Conservation (phyloP, 768 basidiomycete species). For the Tephrocybe rancida region DNA sequence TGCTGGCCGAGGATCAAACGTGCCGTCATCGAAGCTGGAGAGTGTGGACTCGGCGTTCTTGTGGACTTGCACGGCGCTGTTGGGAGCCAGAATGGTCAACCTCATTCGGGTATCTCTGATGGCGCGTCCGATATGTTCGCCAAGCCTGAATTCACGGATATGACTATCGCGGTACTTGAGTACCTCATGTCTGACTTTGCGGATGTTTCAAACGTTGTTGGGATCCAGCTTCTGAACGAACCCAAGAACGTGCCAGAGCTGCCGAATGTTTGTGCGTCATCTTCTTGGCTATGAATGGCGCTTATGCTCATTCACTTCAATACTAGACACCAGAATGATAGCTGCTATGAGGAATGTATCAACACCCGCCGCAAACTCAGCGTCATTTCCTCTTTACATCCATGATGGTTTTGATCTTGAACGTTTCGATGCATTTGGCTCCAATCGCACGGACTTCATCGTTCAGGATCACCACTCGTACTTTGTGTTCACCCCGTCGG, state of each 20-base stretch:
- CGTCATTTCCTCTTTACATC: slow-evolving; percentile 61
- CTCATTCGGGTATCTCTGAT: slow-evolving; percentile 69
- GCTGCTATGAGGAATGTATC: slow-evolving; percentile 42
- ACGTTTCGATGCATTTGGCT: slow-evolving; percentile 51
- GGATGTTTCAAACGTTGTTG: slow-evolving; percentile 55
- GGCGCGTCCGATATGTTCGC: slow-evolving; percentile 51
- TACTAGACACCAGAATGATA: slow-evolving; percentile 55
- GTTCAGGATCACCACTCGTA: slow-evolving; percentile 78
- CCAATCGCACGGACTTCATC: slow-evolving; percentile 57
- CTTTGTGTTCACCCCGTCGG: slow-evolving; percentile 63
- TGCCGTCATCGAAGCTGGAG: slow-evolving; percentile 63
- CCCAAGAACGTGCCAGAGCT: slow-evolving; percentile 52
- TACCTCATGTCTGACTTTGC: slow-evolving; percentile 44
- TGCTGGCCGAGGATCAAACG: slow-evolving; percentile 68
- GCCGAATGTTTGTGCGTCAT: slow-evolving; percentile 42
- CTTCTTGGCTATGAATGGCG: slow-evolving; percentile 7
- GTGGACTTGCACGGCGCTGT: slow-evolving; percentile 74
- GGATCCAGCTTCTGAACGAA: slow-evolving; percentile 65
- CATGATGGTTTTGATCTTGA: slow-evolving; percentile 68
- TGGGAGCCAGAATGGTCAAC: slow-evolving; percentile 75
- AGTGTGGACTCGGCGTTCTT: slow-evolving; percentile 66
- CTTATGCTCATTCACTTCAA: slow-evolving; percentile 5
- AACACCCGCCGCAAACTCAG: slow-evolving; percentile 32
- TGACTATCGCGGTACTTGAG: slow-evolving; percentile 52
- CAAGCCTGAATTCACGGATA: slow-evolving; percentile 43